Percentiles rank a stretch among this genome's conserved stretches.
These are phyloP conservation scores for Phytophthora fragariaefolia DNA, from an alignment of 352 stramenopile species.

Conservation along the genomic window DNA sequence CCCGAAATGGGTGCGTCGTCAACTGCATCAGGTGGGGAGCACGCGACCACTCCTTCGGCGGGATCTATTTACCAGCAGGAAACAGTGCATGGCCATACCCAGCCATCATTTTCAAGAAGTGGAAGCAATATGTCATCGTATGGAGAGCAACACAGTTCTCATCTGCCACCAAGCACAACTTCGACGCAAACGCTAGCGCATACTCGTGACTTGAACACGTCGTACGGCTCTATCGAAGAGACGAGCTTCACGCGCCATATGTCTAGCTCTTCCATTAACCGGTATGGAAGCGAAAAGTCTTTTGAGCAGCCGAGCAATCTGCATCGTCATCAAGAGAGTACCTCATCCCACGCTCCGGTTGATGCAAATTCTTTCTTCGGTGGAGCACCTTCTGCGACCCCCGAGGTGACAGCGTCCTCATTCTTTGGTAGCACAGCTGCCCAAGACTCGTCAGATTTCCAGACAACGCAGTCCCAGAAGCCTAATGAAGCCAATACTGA, in stretches of 20 bases:
- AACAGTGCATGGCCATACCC: constrained; percentile 14
- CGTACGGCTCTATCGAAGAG: constrained; percentile 29
- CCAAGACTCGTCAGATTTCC: constrained; percentile 26
- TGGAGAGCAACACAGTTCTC: constrained; percentile 31
- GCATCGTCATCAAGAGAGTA: constrained; percentile 13
- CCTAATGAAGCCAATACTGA: constrained; percentile 6
- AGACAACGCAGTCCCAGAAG: constrained; percentile 12
- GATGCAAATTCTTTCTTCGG: constrained; percentile 41
- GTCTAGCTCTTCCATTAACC: constrained; percentile 37
- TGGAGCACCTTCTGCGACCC: constrained; percentile 5
- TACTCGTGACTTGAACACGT: constrained; percentile 26
- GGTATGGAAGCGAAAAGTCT: constrained; percentile 22
- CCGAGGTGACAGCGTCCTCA: constrained; percentile 32
- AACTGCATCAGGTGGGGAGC: constrained; percentile 26
- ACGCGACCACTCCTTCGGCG: constrained; percentile 10
- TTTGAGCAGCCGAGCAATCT: constrained; percentile 11
- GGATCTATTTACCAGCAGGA: constrained; percentile 19
- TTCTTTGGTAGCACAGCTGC: constrained; percentile 37
- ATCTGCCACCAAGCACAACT: constrained; percentile 9
- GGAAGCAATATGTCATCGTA: constrained; percentile 49
- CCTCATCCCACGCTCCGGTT: constrained; percentile 4
- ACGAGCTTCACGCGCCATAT: constrained; percentile 25
- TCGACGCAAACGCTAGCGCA: constrained; percentile 19
- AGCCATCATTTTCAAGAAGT: constrained; percentile 41
- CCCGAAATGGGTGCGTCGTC: neutral